phyloP scores from a whole-genome alignment of 2,329 filamentous ascomycete genomes.

The Microcyclospora tardicrescens region DNA sequence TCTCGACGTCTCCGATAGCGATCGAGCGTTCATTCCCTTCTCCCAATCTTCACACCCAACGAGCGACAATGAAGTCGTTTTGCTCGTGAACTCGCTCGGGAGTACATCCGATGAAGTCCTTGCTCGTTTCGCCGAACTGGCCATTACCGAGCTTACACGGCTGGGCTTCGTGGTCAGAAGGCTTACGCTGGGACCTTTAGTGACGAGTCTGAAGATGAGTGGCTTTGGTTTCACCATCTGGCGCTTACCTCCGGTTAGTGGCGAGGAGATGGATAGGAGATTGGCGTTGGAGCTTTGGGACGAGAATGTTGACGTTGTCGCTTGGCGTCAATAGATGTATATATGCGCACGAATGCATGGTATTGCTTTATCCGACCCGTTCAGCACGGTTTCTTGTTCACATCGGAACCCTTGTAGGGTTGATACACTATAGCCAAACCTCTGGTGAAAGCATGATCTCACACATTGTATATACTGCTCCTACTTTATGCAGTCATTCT shows the following conservation, averaged over 20 bases:
- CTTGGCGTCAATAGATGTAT: slow-evolving; percentile 22
- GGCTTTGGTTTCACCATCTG: slow-evolving; percentile 27
- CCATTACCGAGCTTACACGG: slow-evolving; percentile 17
- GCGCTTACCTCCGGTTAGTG: slow-evolving; percentile 20
- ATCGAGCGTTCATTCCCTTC: slow-evolving; percentile 26
- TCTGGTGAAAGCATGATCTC: too few relatives aligned
- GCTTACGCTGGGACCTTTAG: slow-evolving; percentile 22
- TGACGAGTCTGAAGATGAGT: slow-evolving; percentile 27
- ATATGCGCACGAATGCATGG: not conserved
- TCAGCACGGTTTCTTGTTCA: too few relatives aligned
- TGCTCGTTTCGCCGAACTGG: slow-evolving; percentile 23
- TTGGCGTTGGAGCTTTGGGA: slow-evolving; percentile 24
- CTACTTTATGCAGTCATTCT: too few relatives aligned
- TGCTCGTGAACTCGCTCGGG: slow-evolving; percentile 24
- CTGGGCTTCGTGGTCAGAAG: slow-evolving; percentile 22
- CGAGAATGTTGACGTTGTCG: slow-evolving; percentile 22
- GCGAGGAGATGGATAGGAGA: slow-evolving; percentile 16
- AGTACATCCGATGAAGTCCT: slow-evolving; percentile 26
- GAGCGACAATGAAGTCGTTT: slow-evolving; percentile 21
- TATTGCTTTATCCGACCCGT: too few relatives aligned
- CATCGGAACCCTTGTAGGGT: too few relatives aligned
- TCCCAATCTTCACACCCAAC: slow-evolving; percentile 17
- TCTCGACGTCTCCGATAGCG: slow-evolving; percentile 20
- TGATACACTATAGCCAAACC: too few relatives aligned
- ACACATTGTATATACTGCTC: too few relatives aligned